phyloP scores from a whole-genome alignment of 352 stramenopile genomes.

The Phytophthora idaei region DNA sequence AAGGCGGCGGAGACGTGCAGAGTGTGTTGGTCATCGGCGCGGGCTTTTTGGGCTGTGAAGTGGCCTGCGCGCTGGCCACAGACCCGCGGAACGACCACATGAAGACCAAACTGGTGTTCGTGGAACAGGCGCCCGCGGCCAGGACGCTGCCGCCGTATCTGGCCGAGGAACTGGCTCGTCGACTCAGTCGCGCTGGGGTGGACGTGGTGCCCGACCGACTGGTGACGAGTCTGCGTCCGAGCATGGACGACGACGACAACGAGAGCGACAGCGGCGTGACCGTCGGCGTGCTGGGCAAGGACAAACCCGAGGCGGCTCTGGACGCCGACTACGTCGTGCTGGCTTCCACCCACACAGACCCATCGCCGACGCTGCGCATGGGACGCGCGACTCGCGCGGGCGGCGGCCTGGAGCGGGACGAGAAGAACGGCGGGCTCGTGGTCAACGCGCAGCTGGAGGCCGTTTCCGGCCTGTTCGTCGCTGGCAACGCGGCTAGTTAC shows the following conservation, averaged over 20 bases:
- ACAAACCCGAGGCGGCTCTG: constrained; percentile 62
- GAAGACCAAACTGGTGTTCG: constrained; percentile 60
- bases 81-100: constrained; percentile 58
- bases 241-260: constrained; percentile 50
- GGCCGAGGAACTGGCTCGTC: constrained; percentile 63
- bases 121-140: constrained; percentile 50
- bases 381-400: constrained; percentile 54
- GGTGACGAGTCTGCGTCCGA: constrained; percentile 78
- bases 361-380: constrained; percentile 61
- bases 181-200: constrained; percentile 64
- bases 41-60: constrained; percentile 90
- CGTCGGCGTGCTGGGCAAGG: constrained; percentile 69
- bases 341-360: constrained; percentile 91
- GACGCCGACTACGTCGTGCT: constrained; percentile 92
- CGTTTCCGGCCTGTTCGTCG: constrained; percentile 89
- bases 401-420: constrained; percentile 81
- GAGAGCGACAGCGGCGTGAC: constrained; percentile 43
- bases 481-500: constrained; percentile 90
- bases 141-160: constrained; percentile 90
- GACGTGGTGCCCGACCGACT: constrained; percentile 70
- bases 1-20: constrained; percentile 47
- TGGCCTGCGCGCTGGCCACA: constrained; percentile 76
- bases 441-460: constrained; percentile 92
- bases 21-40: constrained; percentile 87
- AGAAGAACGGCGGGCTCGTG: constrained; percentile 87